These are phyloP conservation scores for Nannochloropsis salina DNA, from an alignment of 108 stramenopile genomes.

Conservation along the genomic window DNA sequence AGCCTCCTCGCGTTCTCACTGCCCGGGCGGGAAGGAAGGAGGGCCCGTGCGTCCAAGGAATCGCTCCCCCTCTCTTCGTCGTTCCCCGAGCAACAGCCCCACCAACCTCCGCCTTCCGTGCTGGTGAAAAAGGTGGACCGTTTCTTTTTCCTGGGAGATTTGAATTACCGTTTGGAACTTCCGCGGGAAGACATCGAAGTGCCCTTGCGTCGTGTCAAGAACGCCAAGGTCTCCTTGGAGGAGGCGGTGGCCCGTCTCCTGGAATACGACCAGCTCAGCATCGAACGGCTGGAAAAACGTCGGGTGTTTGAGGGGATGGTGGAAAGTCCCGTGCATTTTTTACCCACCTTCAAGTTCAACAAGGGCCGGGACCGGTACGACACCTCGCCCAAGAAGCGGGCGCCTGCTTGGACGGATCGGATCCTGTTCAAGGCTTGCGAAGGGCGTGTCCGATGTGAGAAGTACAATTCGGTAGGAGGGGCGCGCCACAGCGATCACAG, in stretches of 20 bases:
- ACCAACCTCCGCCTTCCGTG: background rate
- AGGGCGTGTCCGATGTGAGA: background rate
- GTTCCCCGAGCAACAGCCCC: background rate
- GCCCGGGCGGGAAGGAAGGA: background rate
- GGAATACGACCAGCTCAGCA: constrained; percentile 61
- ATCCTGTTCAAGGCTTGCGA: constrained; percentile 39
- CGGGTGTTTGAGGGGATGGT: constrained; percentile 48
- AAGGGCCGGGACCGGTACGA: constrained; percentile 34
- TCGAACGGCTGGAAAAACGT: constrained; percentile 48
- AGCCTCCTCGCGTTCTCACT: constrained; percentile 12
- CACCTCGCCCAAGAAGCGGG: constrained; percentile 45
- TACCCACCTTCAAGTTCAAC: constrained; percentile 62
- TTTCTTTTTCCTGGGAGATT: constrained; percentile 56
- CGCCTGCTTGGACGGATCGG: constrained; percentile 51
- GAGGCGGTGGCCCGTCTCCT: constrained; percentile 32
- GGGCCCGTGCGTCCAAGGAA: background rate
- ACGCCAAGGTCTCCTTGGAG: constrained; percentile 38
- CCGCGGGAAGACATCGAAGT: constrained; percentile 59
- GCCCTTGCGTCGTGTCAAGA: constrained; percentile 44
- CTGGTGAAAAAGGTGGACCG: constrained; percentile 37
- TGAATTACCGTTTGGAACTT: constrained; percentile 60
- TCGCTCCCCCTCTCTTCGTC: background rate
- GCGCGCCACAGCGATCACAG: constrained; percentile 44
- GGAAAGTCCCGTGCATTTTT: constrained; percentile 54
- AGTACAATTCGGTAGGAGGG: constrained; percentile 28